A percentile compares a stretch with the other conserved stretches of the same genome.
phyloP scores from a whole-genome alignment of 495 filamentous ascomycete species.

The Bacidia rubella region DNA sequence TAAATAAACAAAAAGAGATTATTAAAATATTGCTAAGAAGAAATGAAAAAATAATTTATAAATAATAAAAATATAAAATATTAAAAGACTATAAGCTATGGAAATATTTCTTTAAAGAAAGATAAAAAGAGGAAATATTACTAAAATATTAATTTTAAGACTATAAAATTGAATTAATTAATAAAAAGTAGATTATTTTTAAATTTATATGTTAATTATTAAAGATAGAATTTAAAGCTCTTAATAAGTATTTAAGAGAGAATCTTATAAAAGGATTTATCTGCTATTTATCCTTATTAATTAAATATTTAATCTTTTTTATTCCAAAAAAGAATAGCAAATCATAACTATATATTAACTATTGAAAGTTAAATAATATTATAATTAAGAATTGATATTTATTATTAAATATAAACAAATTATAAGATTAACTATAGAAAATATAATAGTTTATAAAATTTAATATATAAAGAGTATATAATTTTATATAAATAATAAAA shows the following conservation, averaged over 20 bases:
- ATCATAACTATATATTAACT: slow-evolving; percentile 4
- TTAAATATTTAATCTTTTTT: slow-evolving; percentile 3
- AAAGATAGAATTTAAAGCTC: slow-evolving; percentile 4
- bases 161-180: too few relatives aligned
- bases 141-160: too few relatives aligned
- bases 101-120: background rate
- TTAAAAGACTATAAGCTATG: background rate
- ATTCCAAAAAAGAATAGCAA: background rate
- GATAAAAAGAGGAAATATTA: too few relatives aligned
- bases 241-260: slow-evolving; percentile 3
- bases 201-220: too few relatives aligned
- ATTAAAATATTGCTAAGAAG: too few relatives aligned
- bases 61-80: too few relatives aligned
- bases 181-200: too few relatives aligned
- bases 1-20: too few relatives aligned
- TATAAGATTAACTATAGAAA: background rate
- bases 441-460: slow-evolving; percentile 2
- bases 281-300: background rate
- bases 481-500: slow-evolving; percentile 1
- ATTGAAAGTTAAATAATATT: slow-evolving; percentile 1
- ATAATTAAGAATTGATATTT: slow-evolving; percentile 1
- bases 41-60: too few relatives aligned
- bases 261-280: slow-evolving; percentile 5
- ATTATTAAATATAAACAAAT: slow-evolving; percentile 1
- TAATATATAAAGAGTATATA: slow-evolving; percentile 1